Evolutionary conservation across 1,284 basidiomycete species (phyloP).

Genomic region (Lentinula novae-zelandiae): DNA sequence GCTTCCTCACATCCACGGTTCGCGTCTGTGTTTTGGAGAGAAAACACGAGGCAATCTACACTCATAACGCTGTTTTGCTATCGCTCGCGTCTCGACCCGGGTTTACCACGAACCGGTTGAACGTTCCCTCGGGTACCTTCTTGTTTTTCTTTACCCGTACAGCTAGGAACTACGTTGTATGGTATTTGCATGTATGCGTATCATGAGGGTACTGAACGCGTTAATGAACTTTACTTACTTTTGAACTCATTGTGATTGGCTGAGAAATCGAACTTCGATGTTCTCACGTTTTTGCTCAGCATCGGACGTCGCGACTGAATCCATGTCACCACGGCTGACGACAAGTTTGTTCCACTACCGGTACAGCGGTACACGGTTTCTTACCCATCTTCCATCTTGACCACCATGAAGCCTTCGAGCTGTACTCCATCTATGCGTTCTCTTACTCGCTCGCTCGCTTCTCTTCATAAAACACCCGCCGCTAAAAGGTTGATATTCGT

Average conservation of each 20-base stretch:
- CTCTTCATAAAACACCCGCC: slow-evolving; percentile 24
- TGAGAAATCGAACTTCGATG: background rate
- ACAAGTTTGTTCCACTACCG: background rate
- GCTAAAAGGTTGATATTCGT: slow-evolving; percentile 31
- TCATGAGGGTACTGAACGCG: too few species aligned
- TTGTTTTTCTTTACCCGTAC: background rate
- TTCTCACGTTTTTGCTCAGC: background rate
- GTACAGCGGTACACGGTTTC: background rate
- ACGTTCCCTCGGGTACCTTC: background rate
- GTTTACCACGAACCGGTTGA: background rate
- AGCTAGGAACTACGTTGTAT: background rate
- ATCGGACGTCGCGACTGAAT: background rate
- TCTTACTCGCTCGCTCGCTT: slow-evolving; percentile 29
- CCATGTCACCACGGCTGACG: background rate
- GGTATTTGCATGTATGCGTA: too few species aligned
- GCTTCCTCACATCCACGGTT: slow-evolving; percentile 14
- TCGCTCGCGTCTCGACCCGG: slow-evolving; percentile 17
- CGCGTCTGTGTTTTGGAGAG: background rate
- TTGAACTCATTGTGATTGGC: background rate
- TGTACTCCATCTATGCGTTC: slow-evolving; percentile 18
- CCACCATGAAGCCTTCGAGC: slow-evolving; percentile 1
- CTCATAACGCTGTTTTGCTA: too few species aligned
- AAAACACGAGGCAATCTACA: too few species aligned
- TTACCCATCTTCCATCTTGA: slow-evolving; percentile 6
- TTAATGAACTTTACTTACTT: background rate